Percentiles rank a stretch among this genome's conserved stretches.
Conservation (phyloP, 352 stramenopile species). For the Pythium pyrilobum region DNA sequence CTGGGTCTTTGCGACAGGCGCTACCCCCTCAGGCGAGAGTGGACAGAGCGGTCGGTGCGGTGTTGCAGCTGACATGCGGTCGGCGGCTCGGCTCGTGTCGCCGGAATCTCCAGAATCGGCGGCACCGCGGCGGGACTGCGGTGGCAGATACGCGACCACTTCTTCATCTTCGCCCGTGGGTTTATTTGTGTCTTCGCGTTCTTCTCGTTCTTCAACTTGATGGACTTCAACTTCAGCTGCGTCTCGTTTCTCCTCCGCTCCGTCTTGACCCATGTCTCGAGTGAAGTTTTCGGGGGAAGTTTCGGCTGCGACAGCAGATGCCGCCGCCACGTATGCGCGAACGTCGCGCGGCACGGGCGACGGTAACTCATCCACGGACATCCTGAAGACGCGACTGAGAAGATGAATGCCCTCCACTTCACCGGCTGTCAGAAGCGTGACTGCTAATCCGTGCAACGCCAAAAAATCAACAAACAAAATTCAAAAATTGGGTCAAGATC, state of each 20-base stretch:
- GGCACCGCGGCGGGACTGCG: neutral
- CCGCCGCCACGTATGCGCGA: slow-evolving; percentile 24
- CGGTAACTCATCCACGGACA: slow-evolving; percentile 48
- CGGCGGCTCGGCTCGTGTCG: neutral
- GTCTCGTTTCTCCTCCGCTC: slow-evolving; percentile 2
- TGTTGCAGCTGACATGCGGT: no score
- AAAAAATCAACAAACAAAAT: neutral
- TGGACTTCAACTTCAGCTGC: slow-evolving; percentile 1
- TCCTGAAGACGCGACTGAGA: slow-evolving; percentile 64
- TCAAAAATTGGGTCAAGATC: neutral
- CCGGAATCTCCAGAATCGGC: neutral
- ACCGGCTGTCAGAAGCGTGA: slow-evolving; percentile 45
- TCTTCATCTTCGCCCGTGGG: slow-evolving; percentile 2
- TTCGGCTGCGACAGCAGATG: no score
- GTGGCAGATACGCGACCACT: neutral
- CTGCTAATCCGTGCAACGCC: slow-evolving; percentile 44
- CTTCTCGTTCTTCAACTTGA: slow-evolving; percentile 6
- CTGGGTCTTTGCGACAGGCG: no score
- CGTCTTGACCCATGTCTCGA: neutral
- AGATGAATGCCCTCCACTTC: slow-evolving; percentile 53
- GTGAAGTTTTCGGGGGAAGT: neutral
- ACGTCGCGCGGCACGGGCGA: slow-evolving; percentile 42
- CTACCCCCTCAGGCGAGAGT: no score
- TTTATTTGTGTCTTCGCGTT: neutral
- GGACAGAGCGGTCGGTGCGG: no score